phyloP scores from a whole-genome alignment of 768 basidiomycete genomes.

The Naganishia antarctica region DNA sequence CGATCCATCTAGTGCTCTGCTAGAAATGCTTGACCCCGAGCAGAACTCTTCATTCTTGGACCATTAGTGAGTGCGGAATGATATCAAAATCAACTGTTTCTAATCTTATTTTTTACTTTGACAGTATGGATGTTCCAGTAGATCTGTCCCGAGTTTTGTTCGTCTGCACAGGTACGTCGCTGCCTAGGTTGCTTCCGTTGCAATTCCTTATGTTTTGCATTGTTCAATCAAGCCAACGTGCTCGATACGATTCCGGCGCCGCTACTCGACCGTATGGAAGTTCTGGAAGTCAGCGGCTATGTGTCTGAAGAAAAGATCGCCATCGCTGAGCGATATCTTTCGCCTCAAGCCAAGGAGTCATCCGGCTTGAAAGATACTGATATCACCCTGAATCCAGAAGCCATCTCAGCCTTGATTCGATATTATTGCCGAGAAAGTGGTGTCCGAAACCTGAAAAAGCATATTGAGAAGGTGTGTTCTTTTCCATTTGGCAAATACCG shows the following conservation, averaged over 20 bases:
- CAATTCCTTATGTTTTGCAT: neutral
- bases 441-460: slow-evolving; percentile 93
- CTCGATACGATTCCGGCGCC: slow-evolving; percentile 92
- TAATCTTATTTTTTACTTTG: neutral
- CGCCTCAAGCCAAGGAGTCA: slow-evolving; percentile 86
- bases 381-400: slow-evolving; percentile 67
- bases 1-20: slow-evolving; percentile 80
- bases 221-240: slow-evolving; percentile 61
- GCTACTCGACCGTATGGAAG: slow-evolving; percentile 91
- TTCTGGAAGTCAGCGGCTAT: slow-evolving; percentile 88
- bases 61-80: slow-evolving; percentile 68
- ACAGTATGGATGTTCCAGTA: slow-evolving; percentile 90
- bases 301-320: slow-evolving; percentile 86
- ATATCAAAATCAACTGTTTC: slow-evolving; percentile 10
- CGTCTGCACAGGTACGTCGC: slow-evolving; percentile 71
- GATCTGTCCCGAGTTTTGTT: slow-evolving; percentile 94
- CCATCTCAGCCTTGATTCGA: slow-evolving; percentile 84
- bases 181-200: slow-evolving; percentile 12
- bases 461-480: slow-evolving; percentile 80
- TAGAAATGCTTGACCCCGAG: slow-evolving; percentile 92
- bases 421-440: slow-evolving; percentile 98
- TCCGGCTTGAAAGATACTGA: slow-evolving; percentile 80
- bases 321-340: slow-evolving; percentile 81
- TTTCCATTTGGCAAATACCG: slow-evolving; percentile 6
- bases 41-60: slow-evolving; percentile 92